A percentile compares a stretch with the other conserved stretches of the same genome.
Evolutionary conservation across 2,329 filamentous ascomycete species (phyloP).

Genomic region (Rosellinia necatrix): DNA sequence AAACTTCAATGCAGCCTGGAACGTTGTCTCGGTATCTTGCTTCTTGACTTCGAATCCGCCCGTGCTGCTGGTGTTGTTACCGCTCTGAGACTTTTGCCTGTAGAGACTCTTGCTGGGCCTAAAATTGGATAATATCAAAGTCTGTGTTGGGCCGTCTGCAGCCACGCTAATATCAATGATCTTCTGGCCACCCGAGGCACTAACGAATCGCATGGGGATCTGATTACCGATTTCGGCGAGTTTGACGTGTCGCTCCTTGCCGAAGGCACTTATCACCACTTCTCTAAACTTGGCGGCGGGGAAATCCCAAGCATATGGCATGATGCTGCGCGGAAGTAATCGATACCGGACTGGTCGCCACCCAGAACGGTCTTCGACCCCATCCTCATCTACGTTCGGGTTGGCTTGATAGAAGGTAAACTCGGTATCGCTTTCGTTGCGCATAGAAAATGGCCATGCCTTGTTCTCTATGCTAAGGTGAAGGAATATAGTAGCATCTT

Average conservation of each 20-base stretch:
- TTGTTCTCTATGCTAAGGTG: conserved; percentile 89
- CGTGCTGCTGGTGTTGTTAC: conserved; percentile 57
- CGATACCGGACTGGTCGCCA: conserved; percentile 94
- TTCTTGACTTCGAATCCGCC: conserved; percentile 93
- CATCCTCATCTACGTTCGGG: conserved; percentile 90
- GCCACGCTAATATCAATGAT: conserved; percentile 97
- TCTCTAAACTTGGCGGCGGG: conserved; percentile 97
- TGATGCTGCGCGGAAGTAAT: conserved; percentile 90
- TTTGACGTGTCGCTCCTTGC: conserved; percentile 88
- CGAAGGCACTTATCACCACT: conserved; percentile 78
- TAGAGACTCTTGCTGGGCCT: conserved; percentile 92
- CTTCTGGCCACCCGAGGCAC: conserved; percentile 71
- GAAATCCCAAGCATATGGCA: conserved; percentile 99
- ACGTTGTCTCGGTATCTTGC: conserved; percentile 82
- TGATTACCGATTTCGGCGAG: conserved; percentile 95
- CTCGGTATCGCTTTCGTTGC: conserved; percentile 95
- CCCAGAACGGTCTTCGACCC: conserved; percentile 78
- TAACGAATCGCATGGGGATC: conserved; percentile 87
- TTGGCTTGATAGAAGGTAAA: conserved; percentile 97
- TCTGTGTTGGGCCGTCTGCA: conserved; percentile 94
- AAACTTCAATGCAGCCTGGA: conserved; percentile 85
- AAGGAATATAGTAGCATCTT: conserved; percentile 90
- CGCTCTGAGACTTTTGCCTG: conserved; percentile 59
- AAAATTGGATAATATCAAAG: conserved; percentile 91
- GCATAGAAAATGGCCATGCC: conserved; percentile 98